Evolutionary conservation across 1,284 basidiomycete species (phyloP), one percentile per base, ranked within the genome.

Genomic region (Cystobasidiaceae sp.): DNA sequence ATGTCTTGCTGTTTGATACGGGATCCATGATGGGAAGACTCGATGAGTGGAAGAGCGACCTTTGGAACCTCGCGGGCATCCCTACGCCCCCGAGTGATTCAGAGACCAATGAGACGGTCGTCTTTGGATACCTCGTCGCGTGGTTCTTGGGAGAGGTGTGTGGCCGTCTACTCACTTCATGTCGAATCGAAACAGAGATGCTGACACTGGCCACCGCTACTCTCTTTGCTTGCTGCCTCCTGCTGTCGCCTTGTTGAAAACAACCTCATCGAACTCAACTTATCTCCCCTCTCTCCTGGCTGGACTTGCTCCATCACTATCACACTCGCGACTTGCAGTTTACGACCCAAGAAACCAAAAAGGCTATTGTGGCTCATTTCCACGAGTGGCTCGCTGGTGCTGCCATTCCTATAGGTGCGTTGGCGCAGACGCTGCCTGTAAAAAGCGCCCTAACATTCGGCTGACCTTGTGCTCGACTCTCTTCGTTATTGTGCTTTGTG

Each of bases 341-440:
- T 60, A 68, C 72, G 4, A 66, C 70, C 5, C 68, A 69, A 32
- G 73, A 74, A 58, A 68, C 69, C 19, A 86, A 66, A 86, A 93
- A 85, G 11, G 90, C 93, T 49, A 89, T 98, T 71, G 84, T 97
- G 69, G 93, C 92, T 68, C 94, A 97, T 79, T 97, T 98, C 81
- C 94, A 98, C 80, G 94, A 98, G 79, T 98, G 94, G 94, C 93
- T 97, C 77, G 93, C 93, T 5, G 94, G 94, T 64, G 85, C 97
- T 43, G 92, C 94, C 30, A 97, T 98, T 68, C 92, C 94, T 2
- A 84, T 98, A 21, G 39, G 54, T 56, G 39, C 27, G 54, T 44
- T 19, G n/a, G 21, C 56, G 28, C 46, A n/a, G n/a, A n/a, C n/a
- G n/a, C n/a, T n/a, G n/a, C n/a, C n/a, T n/a, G n/a, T n/a, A n/a